Evolutionary conservation across 768 basidiomycete genomes (phyloP).

Genomic region (Suillus americanus): DNA sequence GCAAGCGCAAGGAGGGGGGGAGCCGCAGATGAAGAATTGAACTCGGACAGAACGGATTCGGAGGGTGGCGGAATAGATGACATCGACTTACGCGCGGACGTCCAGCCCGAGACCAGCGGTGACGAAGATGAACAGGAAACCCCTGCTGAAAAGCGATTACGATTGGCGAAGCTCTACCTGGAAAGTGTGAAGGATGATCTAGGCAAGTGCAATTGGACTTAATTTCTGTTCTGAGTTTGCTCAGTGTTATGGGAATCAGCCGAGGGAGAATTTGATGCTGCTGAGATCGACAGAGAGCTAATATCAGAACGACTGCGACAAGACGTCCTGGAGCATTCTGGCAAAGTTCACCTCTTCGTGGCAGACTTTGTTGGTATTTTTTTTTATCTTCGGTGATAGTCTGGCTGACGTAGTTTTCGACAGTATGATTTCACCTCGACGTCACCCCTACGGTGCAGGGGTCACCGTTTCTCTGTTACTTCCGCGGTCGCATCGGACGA

Average conservation of each 20-base stretch:
- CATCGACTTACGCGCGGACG: conserved; percentile 66
- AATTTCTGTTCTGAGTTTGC: conserved; percentile 1
- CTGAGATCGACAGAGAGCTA: conserved; percentile 91
- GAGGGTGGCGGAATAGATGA: conserved; percentile 61
- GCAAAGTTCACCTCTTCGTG: conserved; percentile 81
- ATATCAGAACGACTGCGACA: conserved; percentile 88
- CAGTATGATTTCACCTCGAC: conserved; percentile 55
- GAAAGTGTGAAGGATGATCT: conserved; percentile 79
- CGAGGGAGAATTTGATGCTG: conserved; percentile 93
- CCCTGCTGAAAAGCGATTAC: conserved; percentile 87
- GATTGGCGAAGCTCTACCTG: conserved; percentile 89
- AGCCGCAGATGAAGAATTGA: conserved; percentile 59
- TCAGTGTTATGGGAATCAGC: conserved; percentile 36
- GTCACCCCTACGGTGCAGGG: conserved; percentile 58
- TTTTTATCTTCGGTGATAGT: background rate
- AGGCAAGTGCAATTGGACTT: conserved; percentile 37
- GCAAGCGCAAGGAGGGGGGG: conserved; percentile 19
- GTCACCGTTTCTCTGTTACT: conserved; percentile 80
- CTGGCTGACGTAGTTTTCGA: background rate
- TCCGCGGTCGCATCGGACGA: conserved; percentile 77
- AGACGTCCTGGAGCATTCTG: conserved; percentile 88
- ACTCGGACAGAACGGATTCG: conserved; percentile 58
- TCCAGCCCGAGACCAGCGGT: conserved; percentile 60
- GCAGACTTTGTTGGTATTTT: conserved; percentile 60
- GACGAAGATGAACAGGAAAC: conserved; percentile 90